Evolutionary conservation across 768 basidiomycete species (phyloP).

Genomic region (Tephrocybe rancida): DNA sequence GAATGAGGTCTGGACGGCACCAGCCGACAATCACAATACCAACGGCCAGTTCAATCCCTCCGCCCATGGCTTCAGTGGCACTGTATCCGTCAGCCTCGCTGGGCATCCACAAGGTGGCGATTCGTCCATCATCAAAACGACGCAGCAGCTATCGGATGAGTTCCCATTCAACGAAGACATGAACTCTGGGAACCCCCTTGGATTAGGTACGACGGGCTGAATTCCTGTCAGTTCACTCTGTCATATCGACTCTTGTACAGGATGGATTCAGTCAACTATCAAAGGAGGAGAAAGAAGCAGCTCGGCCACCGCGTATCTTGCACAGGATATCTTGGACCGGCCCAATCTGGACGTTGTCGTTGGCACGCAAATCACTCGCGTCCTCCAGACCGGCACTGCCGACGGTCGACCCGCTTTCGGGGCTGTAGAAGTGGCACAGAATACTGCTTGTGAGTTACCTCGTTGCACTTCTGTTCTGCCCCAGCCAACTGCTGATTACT

Average conservation of each 20-base stretch:
- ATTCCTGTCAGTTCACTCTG: slow-evolving; percentile 4
- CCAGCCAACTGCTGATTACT: not conserved
- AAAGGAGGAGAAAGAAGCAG: slow-evolving; percentile 27
- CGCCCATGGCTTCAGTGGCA: slow-evolving; percentile 29
- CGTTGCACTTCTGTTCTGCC: not conserved
- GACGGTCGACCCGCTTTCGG: slow-evolving; percentile 6
- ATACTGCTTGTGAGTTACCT: not conserved
- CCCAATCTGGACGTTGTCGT: slow-evolving; percentile 33
- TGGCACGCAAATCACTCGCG: slow-evolving; percentile 28
- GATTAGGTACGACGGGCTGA: slow-evolving; percentile 36
- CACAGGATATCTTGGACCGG: slow-evolving; percentile 20
- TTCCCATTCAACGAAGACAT: slow-evolving; percentile 45
- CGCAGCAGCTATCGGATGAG: slow-evolving; percentile 31
- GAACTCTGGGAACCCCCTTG: slow-evolving; percentile 42
- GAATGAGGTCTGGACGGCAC: slow-evolving; percentile 28
- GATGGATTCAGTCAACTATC: slow-evolving; percentile 15
- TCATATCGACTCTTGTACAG: not conserved
- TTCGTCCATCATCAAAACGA: slow-evolving; percentile 31
- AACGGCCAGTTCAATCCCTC: slow-evolving; percentile 30
- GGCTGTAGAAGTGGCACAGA: slow-evolving; percentile 2
- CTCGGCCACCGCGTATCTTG: slow-evolving; percentile 32
- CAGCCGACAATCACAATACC: slow-evolving; percentile 30
- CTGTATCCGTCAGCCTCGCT: slow-evolving; percentile 26
- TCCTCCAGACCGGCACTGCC: slow-evolving; percentile 15
- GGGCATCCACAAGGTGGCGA: slow-evolving; percentile 28